Evolutionary conservation across 139 green algal genomes (phyloP), one percentile per base, ranked within the genome.

Genomic region (Nannochloris sp.): DNA sequence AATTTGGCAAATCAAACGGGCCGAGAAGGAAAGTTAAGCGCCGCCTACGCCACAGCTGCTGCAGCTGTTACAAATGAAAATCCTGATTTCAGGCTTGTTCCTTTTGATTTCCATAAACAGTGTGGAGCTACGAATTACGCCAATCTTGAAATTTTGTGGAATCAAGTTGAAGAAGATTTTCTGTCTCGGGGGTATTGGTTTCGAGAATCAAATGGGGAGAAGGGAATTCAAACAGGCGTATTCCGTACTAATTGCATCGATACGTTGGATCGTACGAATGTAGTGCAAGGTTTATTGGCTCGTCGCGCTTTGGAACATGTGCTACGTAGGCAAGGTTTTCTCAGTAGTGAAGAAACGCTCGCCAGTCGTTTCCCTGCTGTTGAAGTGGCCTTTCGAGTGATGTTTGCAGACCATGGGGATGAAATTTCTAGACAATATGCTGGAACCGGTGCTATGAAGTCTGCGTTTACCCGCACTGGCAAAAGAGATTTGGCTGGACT

Each of bases 31-130:
- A 79, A 79, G 47, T 73, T 96, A 58, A 67, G 59, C 7, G 12
- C 30, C 0, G 62, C 63, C 4, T 70, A 70, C 33, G 65, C 36
- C 4, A 35, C 30, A 23, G 31, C 30, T n/a, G 64, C 64, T 13
- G 64, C n/a, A 10, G 23, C n/a, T 44, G 35, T 58, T 1, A 39
- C 12, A 33, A 37, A 7, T 12, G 34, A 53, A 38, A 31, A 46
- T 4, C 15, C 32, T 12, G 57, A 60, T 46, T 75, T 85, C 47
- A 60, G 62, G 5, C 64, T 86, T 60, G 70, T 90, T 8, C 59
- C 75, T 35, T 96, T 96, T 75, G 90, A 96, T 76, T 96, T 96
- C 68, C 89, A 95, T 75, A 82, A 89, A 65, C 73, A 91, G 74
- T 96, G 89, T 73, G 82, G 78, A n/a, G 75, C 77, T n/a, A 82